These are phyloP conservation scores for Diaporthe australafricana DNA, from an alignment of 2,329 filamentous ascomycete species.

Conservation along the genomic window DNA sequence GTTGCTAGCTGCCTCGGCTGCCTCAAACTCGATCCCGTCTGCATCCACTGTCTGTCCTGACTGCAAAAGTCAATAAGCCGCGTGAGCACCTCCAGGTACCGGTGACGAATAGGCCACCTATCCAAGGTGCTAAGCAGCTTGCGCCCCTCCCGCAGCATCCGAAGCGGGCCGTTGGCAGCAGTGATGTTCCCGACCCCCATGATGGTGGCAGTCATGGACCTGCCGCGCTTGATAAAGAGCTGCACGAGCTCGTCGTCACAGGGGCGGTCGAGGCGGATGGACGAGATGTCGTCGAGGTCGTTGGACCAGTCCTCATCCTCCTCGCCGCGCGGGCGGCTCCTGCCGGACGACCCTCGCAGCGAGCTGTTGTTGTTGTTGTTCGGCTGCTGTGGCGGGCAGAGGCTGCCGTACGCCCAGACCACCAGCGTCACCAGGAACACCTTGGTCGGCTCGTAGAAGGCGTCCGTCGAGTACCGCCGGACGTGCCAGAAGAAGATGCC, in stretches of 20 bases:
- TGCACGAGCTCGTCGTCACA: slow-evolving; percentile 67
- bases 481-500: slow-evolving; percentile 60
- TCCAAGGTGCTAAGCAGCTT: slow-evolving; percentile 34
- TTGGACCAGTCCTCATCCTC: slow-evolving; percentile 24
- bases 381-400: slow-evolving; percentile 29
- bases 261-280: slow-evolving; percentile 65
- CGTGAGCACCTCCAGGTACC: slow-evolving; percentile 12
- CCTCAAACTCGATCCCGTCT: background rate
- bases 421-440: slow-evolving; percentile 52
- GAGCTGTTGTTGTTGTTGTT: no score
- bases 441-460: slow-evolving; percentile 53
- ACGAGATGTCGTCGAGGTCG: slow-evolving; percentile 44
- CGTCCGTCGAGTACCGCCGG: slow-evolving; percentile 54
- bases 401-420: slow-evolving; percentile 52
- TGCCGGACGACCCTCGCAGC: background rate
- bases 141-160: slow-evolving; percentile 37
- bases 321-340: slow-evolving; percentile 1
- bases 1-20: background rate
- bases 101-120: slow-evolving; percentile 25
- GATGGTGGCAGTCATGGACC: slow-evolving; percentile 60
- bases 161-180: slow-evolving; percentile 36
- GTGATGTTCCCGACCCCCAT: slow-evolving; percentile 62
- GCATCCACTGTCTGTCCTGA: slow-evolving; percentile 1
- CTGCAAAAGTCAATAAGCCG: slow-evolving; percentile 20
- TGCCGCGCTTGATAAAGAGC: slow-evolving; percentile 62